Percentiles rank a stretch among this genome's conserved stretches.
Evolutionary conservation across 2,329 filamentous ascomycete species (phyloP).

Genomic region (Paramyrothecium roridum): DNA sequence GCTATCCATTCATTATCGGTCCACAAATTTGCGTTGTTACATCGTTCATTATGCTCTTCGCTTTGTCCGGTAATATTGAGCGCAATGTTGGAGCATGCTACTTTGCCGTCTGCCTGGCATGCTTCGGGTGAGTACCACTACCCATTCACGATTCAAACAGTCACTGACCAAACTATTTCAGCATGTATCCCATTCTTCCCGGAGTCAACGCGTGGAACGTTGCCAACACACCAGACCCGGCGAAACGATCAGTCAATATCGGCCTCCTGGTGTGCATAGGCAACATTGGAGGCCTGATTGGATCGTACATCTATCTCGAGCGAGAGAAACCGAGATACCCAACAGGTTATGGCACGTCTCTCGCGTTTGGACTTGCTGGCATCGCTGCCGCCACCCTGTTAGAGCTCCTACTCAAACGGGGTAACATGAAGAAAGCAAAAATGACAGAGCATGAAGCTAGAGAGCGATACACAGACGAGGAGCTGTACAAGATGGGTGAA

Average conservation of each 20-base stretch:
- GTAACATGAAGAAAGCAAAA: constrained; percentile 20
- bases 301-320: constrained; percentile 34
- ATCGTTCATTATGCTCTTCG: constrained; percentile 31
- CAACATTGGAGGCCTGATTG: constrained; percentile 38
- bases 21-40: constrained; percentile 30
- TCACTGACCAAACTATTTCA: constrained; percentile 11
- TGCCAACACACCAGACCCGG: constrained; percentile 31
- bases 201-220: constrained; percentile 38
- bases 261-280: constrained; percentile 36
- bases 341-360: constrained; percentile 28
- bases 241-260: constrained; percentile 38
- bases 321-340: constrained; percentile 26
- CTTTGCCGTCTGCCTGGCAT: constrained; percentile 40
- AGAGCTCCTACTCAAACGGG: constrained; percentile 22
- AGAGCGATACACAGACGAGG: constrained; percentile 19
- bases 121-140: constrained; percentile 16
- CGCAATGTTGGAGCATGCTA: constrained; percentile 38
- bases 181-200: constrained; percentile 39
- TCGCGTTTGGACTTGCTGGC: constrained; percentile 25
- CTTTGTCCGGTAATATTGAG: constrained; percentile 30
- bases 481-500: constrained; percentile 27
- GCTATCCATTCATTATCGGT: constrained; percentile 33
- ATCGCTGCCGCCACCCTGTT: constrained; percentile 24
- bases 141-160: neutral
- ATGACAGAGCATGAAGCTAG: constrained; percentile 19